phyloP scores from a whole-genome alignment of 805 yeast species.

The Starmera caribaea region DNA sequence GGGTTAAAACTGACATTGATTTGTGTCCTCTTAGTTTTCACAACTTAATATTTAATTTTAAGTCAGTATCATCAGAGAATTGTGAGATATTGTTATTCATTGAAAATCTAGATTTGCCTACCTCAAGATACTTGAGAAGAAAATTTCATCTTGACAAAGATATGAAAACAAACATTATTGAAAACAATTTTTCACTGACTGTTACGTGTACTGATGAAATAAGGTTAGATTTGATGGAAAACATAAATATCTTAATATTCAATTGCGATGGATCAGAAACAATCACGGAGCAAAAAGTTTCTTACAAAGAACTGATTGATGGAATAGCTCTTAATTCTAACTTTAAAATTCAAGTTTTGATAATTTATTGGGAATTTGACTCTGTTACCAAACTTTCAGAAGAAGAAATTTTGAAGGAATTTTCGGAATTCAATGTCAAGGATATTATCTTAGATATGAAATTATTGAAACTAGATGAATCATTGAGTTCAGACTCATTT shows the following conservation, averaged over 20 bases:
- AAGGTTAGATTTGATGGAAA: conserved; percentile 15
- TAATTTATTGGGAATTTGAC: conserved; percentile 32
- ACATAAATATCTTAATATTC: conserved; percentile 25
- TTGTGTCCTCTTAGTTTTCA: conserved; percentile 15
- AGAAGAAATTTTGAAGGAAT: conserved; percentile 21
- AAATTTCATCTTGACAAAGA: conserved; percentile 20
- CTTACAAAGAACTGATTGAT: conserved; percentile 23
- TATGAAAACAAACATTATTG: conserved; percentile 1
- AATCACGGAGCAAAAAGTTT: conserved; percentile 19
- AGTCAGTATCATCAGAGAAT: conserved; percentile 12
- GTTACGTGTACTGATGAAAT: conserved; percentile 18
- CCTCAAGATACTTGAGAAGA: conserved; percentile 22
- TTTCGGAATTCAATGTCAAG: conserved; percentile 18
- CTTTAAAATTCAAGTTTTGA: conserved; percentile 21
- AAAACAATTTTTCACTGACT: conserved; percentile 5
- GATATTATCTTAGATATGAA: conserved; percentile 20
- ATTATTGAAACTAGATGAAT: conserved; percentile 20
- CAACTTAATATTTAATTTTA: conserved; percentile 9
- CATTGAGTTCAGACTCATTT: conserved; percentile 14
- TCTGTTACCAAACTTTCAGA: conserved; percentile 13
- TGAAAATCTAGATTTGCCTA: conserved; percentile 19
- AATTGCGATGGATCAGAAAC: conserved; percentile 27
- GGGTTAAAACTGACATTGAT: conserved; percentile 10
- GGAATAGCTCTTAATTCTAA: conserved; percentile 25
- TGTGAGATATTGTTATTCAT: conserved; percentile 15